Evolutionary conservation across 352 stramenopile species (phyloP), one percentile per base, ranked within the genome.

Genomic region (Pythium vanterpoolii): DNA sequence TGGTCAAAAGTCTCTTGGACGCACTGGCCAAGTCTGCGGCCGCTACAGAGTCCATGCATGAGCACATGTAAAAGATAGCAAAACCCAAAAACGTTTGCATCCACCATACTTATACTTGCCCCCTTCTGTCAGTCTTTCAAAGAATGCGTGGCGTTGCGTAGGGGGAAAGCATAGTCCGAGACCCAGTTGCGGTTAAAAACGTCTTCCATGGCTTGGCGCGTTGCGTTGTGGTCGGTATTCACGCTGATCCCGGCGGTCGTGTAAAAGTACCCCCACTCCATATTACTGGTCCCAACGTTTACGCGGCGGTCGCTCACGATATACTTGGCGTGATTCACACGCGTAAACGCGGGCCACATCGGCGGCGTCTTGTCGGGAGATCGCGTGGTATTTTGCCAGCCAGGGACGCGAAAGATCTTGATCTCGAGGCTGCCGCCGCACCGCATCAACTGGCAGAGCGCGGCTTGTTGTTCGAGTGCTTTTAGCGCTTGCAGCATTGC

Each of bases 261-360:
- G 74, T 94, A 87, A 58, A 93, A 94, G 62, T 94, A 94, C 10
- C 80, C 77, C 85, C 85, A 91, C 68, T 90, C 79, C 79, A 91
- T 92, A 66, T 94, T 94, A 60, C 83, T 93, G 31, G 83, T 93
- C 23, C 85, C 83, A n/a, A 94, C 67, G 60, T 94, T 94, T 28
- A 76, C 80, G n/a, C 80, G 81, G 56, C 59, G 34, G 62, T 94
- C 85, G 1, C 75, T 91, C 51, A 94, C 82, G 62, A 94, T 88
- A 52, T 85, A 93, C 70, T 94, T 94, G 44, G 79, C 85, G 64
- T 94, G 85, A 52, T 91, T 91, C 26, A 94, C 85, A 5, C 83
- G 77, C n/a, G 80, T 88, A 63, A 77, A 91, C 27, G 72, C 64
- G 18, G 85, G 85, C 77, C 79, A 90, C 39, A 51, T 21, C 1